Base-by-base conservation (phyloP, 2,329 filamentous ascomycete species). In the Colletotrichum lentis region DNA sequence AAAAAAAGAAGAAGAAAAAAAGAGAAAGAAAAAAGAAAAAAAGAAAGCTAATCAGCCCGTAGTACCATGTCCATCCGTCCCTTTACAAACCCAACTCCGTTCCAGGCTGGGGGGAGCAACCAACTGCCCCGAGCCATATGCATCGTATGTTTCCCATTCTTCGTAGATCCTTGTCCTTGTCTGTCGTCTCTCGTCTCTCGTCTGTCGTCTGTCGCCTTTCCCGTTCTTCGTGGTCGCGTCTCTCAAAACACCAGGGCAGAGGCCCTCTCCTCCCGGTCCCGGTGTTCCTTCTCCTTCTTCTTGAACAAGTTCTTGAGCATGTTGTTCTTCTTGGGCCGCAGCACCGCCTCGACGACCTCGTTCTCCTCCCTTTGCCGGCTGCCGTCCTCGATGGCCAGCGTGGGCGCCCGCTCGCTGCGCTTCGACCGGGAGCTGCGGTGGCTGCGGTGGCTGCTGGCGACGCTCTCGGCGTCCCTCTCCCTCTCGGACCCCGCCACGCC, bases 281-380 rank as follows among this genome's bases (percentile, higher is more conserved):
- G 77, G 63, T 80, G 78, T 44, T 82, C 81, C 73, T 77, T 80
- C 24, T 82, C 80, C 76, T 84, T 85, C 77, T 80, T 84, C 79
- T 84, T 86, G 74, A 89, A 88, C 65, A 88, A 71, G 3, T 81
- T 77, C 79, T 87, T 88, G 70, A 89, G 81, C 85, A 88, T 85
- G 73, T 83, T 87, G 71, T 84, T 80, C 69, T 80, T 80, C 75
- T 83, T 85, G 11, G 82, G 80, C 47, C 81, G 77, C n/a, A 85
- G 70, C 2, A 82, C 79, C 37, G 79, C 62, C n/a, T 80, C 78
- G 55, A 80, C 71, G 7, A 74, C 73, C 41, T 69, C 61, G 52
- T 75, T 76, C 14, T 74, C 76, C 12, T 74, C 75, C 41, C 76
- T 79, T 57, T 79, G 80, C 73, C 69, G 79, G 76, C 41, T 70